A percentile compares a stretch with the other conserved stretches of the same genome.
Conservation (phyloP, 2,329 filamentous ascomycete genomes). For the Fusarium albosuccineum region DNA sequence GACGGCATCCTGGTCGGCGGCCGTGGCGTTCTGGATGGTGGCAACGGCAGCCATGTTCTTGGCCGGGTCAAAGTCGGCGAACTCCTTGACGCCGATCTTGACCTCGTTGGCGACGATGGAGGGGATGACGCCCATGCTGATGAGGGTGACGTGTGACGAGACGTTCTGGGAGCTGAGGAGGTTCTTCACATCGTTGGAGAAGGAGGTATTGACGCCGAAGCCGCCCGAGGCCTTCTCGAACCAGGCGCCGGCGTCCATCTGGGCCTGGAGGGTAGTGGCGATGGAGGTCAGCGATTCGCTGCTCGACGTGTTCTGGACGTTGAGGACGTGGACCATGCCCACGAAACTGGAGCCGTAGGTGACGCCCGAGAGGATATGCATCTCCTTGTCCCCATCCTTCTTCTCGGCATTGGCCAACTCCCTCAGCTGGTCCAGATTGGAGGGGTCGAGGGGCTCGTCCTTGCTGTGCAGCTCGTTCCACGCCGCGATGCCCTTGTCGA, state of each 20-base stretch:
- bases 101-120: constrained; percentile 19
- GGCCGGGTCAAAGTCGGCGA: constrained; percentile 8
- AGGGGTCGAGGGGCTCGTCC: background rate
- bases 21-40: constrained; percentile 10
- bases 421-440: background rate
- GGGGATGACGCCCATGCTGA: constrained; percentile 17
- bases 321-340: constrained; percentile 22
- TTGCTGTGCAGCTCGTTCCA: constrained; percentile 25
- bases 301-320: too few species aligned
- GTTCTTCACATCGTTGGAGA: constrained; percentile 30
- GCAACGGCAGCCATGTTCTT: constrained; percentile 8
- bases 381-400: background rate
- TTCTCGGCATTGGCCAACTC: background rate
- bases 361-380: constrained; percentile 12
- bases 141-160: constrained; percentile 20
- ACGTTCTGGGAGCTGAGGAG: constrained; percentile 34
- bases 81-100: constrained; percentile 7
- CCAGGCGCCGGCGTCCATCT: constrained; percentile 19
- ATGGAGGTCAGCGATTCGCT: background rate
- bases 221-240: constrained; percentile 1
- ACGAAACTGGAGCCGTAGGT: constrained; percentile 21
- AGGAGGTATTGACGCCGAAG: constrained; percentile 12
- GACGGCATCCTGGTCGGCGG: constrained; percentile 1
- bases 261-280: constrained; percentile 7
- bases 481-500: constrained; percentile 34